These are phyloP conservation scores for Mycena sp. DNA, from an alignment of 1,284 basidiomycete species.

Conservation along the genomic window DNA sequence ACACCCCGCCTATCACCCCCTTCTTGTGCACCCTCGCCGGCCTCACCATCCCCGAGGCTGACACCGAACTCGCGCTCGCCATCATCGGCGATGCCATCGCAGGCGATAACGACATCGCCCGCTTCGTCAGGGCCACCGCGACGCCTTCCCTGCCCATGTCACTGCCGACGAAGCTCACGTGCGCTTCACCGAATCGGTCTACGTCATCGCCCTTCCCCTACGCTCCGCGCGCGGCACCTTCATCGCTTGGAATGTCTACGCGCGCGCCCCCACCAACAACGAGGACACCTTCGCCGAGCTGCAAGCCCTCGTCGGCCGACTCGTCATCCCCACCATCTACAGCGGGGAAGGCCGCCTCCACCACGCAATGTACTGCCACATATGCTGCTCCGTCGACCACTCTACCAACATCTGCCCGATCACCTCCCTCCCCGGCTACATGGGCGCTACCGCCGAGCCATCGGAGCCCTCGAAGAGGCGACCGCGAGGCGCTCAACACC, in stretches of 20 bases:
- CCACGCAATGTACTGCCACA: neutral
- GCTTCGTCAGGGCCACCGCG: neutral
- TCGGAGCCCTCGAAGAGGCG: neutral
- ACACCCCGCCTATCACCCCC: neutral
- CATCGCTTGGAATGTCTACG: neutral
- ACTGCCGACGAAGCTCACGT: neutral
- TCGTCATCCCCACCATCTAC: neutral
- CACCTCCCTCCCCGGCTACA: neutral
- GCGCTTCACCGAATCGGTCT: neutral
- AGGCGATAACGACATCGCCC: neutral
- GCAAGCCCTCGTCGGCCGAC: neutral
- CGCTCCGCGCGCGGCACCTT: neutral
- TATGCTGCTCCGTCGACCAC: constrained; percentile 5
- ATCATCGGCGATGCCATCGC: neutral
- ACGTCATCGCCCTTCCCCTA: neutral
- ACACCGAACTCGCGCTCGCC: neutral
- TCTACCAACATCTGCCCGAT: neutral
- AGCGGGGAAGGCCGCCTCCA: neutral
- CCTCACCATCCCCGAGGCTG: neutral
- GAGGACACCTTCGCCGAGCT: neutral
- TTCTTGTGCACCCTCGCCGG: neutral
- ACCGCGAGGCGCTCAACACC: neutral
- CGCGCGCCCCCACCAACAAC: neutral
- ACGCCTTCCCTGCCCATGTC: neutral
- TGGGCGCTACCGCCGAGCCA: constrained; percentile 2